These are phyloP conservation scores for Talaromyces sp. DNA, from an alignment of 2,329 filamentous ascomycete species.

Conservation along the genomic window DNA sequence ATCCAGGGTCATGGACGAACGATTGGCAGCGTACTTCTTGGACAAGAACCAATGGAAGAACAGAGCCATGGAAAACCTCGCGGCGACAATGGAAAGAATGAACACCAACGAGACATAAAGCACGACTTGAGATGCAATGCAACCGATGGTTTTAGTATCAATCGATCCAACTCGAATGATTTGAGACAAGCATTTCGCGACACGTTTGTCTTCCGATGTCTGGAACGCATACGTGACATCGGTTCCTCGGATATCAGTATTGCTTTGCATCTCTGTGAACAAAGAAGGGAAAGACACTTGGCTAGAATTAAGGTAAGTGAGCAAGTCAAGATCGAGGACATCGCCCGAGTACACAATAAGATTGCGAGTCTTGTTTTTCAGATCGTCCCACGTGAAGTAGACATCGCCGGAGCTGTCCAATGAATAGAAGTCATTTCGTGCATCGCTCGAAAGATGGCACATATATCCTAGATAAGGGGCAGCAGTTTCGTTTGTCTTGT, in stretches of 20 bases:
- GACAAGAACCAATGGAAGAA: slow-evolving; percentile 96
- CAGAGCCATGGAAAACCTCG: slow-evolving; percentile 84
- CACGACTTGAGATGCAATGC: slow-evolving; percentile 95
- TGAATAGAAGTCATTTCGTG: slow-evolving; percentile 73
- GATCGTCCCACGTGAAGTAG: slow-evolving; percentile 93
- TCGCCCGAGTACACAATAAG: slow-evolving; percentile 91
- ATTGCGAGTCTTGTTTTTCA: slow-evolving; percentile 84
- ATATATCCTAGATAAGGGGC: slow-evolving; percentile 79
- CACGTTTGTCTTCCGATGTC: slow-evolving; percentile 70
- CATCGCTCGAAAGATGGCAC: slow-evolving; percentile 74
- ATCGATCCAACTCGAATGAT: slow-evolving; percentile 95
- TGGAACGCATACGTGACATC: slow-evolving; percentile 90
- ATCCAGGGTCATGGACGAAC: slow-evolving; percentile 78
- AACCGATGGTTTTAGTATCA: slow-evolving; percentile 93
- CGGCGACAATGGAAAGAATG: slow-evolving; percentile 82
- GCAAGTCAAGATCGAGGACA: slow-evolving; percentile 83
- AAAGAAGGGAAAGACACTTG: slow-evolving; percentile 73
- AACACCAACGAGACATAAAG: slow-evolving; percentile 90
- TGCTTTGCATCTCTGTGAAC: slow-evolving; percentile 77
- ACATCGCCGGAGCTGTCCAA: slow-evolving; percentile 75
- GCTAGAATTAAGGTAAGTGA: slow-evolving; percentile 83
- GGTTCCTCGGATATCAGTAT: slow-evolving; percentile 69
- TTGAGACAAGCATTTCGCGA: slow-evolving; percentile 84
- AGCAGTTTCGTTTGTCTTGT: slow-evolving; percentile 68
- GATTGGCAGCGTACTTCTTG: slow-evolving; percentile 77